A percentile compares a stretch with the other conserved stretches of the same genome.
Evolutionary conservation across 78 protist species (phyloP).

Genomic region (Polysphondylium violaceum): DNA sequence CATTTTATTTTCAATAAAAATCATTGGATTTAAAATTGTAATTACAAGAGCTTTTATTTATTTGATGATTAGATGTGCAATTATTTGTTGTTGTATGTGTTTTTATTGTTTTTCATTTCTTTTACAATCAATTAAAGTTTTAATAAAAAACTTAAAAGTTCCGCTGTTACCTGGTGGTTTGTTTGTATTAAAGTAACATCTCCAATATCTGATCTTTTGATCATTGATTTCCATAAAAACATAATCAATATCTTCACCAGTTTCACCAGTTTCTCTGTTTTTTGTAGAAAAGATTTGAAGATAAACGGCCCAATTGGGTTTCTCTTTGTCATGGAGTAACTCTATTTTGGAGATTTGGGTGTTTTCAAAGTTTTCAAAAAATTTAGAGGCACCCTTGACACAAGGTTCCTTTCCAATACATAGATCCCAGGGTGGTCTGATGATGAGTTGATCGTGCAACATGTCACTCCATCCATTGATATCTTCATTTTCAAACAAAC

Average conservation of each 20-base stretch:
- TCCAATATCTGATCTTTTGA: slow-evolving; percentile 42
- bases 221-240: slow-evolving; percentile 6
- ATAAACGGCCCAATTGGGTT: slow-evolving; percentile 26
- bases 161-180: background rate
- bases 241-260: slow-evolving; percentile 47
- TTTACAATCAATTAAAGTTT: background rate
- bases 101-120: background rate
- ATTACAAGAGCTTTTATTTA: no score
- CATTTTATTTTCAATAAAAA: background rate
- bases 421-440: slow-evolving; percentile 40
- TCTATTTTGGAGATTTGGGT: background rate
- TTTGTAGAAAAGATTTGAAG: slow-evolving; percentile 38
- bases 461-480: background rate
- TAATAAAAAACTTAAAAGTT: slow-evolving; percentile 21
- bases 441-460: background rate
- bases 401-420: background rate
- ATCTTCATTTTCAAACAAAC: slow-evolving; percentile 16
- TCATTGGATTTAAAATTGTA: no score
- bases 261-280: slow-evolving; percentile 20
- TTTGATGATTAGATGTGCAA: background rate
- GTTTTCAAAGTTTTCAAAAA: background rate
- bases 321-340: slow-evolving; percentile 27
- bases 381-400: background rate
- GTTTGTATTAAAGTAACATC: slow-evolving; percentile 29
- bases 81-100: background rate